Percentiles rank a stretch among this genome's conserved stretches.
Conservation (phyloP, 192 early-diverging fungal species). For the Phycomyces nitens region DNA sequence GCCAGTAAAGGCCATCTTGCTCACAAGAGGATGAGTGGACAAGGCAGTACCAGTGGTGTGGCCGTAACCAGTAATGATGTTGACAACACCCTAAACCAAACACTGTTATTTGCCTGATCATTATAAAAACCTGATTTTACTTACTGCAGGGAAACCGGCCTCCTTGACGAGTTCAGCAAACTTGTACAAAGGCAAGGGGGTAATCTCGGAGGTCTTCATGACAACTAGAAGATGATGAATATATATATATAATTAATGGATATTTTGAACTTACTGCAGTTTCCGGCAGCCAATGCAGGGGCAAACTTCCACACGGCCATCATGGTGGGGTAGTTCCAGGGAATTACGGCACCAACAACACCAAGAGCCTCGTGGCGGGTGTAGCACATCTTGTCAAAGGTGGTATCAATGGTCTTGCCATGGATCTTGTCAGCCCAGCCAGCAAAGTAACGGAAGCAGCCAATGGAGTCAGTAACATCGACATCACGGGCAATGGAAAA, state of each 20-base stretch:
- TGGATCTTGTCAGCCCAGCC: slow-evolving; percentile 62
- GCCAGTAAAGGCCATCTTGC: slow-evolving; percentile 70
- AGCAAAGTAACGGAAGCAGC: slow-evolving; percentile 79
- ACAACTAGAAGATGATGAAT: slow-evolving; percentile 45
- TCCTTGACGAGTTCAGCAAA: slow-evolving; percentile 63
- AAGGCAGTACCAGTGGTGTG: slow-evolving; percentile 51
- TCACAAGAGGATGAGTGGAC: slow-evolving; percentile 54
- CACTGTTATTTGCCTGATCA: neutral
- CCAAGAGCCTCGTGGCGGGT: slow-evolving; percentile 63
- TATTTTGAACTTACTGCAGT: slow-evolving; percentile 39
- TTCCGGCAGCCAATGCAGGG: slow-evolving; percentile 72
- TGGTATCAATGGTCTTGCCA: slow-evolving; percentile 49
- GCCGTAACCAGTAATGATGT: slow-evolving; percentile 80
- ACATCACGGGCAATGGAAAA: slow-evolving; percentile 54
- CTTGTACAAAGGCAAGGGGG: slow-evolving; percentile 57
- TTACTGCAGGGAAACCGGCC: slow-evolving; percentile 68
- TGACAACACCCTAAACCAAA: slow-evolving; percentile 63
- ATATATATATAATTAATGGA: neutral
- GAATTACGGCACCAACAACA: slow-evolving; percentile 74
- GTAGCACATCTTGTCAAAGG: slow-evolving; percentile 46
- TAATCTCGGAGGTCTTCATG: slow-evolving; percentile 73
- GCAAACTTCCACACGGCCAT: slow-evolving; percentile 77
- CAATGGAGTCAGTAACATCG: slow-evolving; percentile 65
- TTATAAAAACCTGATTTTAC: slow-evolving; percentile 1
- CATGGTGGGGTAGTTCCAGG: slow-evolving; percentile 70